Base-by-base conservation (phyloP, 2,329 filamentous ascomycete species). In the Periconia sp. region DNA sequence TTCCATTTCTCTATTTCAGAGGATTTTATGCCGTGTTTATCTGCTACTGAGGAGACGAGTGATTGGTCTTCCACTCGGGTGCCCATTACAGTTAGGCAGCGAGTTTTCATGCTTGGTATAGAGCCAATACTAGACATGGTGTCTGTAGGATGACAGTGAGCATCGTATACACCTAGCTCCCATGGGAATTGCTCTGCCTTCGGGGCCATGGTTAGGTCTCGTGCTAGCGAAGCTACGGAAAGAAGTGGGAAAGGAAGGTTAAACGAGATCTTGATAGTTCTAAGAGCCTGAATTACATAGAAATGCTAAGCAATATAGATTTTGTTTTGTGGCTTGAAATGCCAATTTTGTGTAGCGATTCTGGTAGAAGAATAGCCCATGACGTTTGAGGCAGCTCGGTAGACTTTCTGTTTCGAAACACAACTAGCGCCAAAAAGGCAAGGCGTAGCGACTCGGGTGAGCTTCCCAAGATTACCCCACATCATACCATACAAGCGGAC, bases 131-230 rank as follows among this genome's bases (percentile, higher is more conserved):
- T 82, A 29, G 77, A 70, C 80, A 90, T 85, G 15, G 84, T 89
- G 67, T 92, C 88, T 19, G 88, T 92, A 4, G 88, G 88, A 65
- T 94, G 89, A 68, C 89, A 92, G 73, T 94, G 89, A 16, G 89
- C 87, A 64, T 94, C 89, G 63, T 79, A 88, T 46, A 89, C 76
- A 35, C 85, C 85, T 22, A 85, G 69, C 42, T 86, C 77, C 87
- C 87, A 91, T 10, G 87, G 87, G 16, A 85, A 83, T 0, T 50
- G 36, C 26, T 53, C 47, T 11, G 30, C 18, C 4, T 17, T 4
- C 4, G 16, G 16, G 4, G 30, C 17, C 38, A 41, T 41, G 9
- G 15, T 33, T 8, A 23, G 11, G 13, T 30, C 8, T 29, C 23
- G 11, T 23, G 35, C n/a, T 24, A 26, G 5, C 26, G 16, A n/a